Evolutionary conservation across 768 basidiomycete genomes (phyloP).

Genomic region (Goffeauzyma gilvescens): DNA sequence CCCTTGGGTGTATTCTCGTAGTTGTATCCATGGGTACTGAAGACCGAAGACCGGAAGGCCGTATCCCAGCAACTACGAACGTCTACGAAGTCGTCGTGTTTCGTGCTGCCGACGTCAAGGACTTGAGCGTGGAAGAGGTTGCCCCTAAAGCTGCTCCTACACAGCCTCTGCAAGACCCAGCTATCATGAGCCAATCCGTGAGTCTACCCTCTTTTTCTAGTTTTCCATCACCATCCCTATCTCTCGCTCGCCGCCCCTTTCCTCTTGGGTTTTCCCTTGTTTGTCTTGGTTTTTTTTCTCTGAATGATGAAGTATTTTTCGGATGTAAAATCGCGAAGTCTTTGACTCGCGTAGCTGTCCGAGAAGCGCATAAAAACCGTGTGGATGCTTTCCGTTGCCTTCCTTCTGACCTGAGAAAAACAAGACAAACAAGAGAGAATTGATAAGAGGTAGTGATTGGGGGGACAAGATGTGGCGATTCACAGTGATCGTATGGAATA

Average conservation of each 20-base stretch:
- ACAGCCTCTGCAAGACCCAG: slow-evolving; percentile 2
- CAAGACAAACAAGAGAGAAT: no score
- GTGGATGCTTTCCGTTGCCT: slow-evolving; percentile 15
- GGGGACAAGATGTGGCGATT: no score
- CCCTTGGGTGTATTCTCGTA: neutral
- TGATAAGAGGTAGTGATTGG: no score
- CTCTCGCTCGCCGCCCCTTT: neutral
- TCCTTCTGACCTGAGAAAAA: slow-evolving; percentile 16
- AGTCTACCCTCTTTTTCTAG: neutral
- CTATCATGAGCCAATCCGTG: slow-evolving; percentile 4
- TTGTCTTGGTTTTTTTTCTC: no score
- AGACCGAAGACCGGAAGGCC: slow-evolving; percentile 2
- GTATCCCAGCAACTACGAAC: slow-evolving; percentile 1
- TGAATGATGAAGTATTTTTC: slow-evolving; percentile 15
- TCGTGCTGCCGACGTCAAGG: slow-evolving; percentile 5
- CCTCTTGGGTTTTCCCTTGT: no score
- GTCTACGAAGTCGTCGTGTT: slow-evolving; percentile 7
- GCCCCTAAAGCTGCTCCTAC: neutral
- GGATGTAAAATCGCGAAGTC: slow-evolving; percentile 12
- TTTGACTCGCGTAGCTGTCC: slow-evolving; percentile 1
- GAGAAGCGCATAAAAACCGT: slow-evolving; percentile 11
- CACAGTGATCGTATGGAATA: no score
- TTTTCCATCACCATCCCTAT: neutral
- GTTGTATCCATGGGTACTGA: slow-evolving; percentile 7
- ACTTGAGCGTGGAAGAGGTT: slow-evolving; percentile 1